Evolutionary conservation across 192 early-diverging fungal species (phyloP).

Genomic region (Geranomyces michiganensis): DNA sequence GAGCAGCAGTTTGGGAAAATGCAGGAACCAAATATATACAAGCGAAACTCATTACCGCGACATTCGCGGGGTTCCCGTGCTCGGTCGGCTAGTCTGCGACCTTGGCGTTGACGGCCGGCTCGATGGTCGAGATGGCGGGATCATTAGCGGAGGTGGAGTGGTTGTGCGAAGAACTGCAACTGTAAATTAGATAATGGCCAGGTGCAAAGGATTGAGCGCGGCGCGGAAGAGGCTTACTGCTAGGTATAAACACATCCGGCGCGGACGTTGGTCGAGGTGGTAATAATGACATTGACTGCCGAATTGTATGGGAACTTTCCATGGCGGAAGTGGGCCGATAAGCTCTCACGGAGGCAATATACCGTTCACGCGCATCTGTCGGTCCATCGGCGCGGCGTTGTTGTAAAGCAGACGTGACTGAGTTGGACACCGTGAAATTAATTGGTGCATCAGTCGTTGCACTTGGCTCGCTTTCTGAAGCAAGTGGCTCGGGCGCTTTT

Average conservation of each 20-base stretch:
- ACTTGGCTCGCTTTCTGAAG: background rate
- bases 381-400: background rate
- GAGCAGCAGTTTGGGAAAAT: too few species aligned
- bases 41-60: background rate
- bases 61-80: conserved; percentile 1
- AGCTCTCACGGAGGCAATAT: conserved; percentile 13
- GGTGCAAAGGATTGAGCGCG: background rate
- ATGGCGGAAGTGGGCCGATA: conserved; percentile 16
- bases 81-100: background rate
- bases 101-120: conserved; percentile 1
- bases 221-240: conserved; percentile 14
- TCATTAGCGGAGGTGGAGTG: background rate
- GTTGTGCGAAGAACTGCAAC: background rate
- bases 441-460: background rate
- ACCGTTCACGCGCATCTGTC: background rate
- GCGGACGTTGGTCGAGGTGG: background rate
- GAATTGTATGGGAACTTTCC: background rate
- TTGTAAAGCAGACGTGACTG: background rate
- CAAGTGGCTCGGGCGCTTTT: background rate
- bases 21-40: too few species aligned
- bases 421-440: background rate
- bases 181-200: background rate
- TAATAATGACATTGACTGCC: conserved; percentile 11
- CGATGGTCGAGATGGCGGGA: background rate
- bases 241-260: conserved; percentile 17